These are phyloP conservation scores for Acer campestre DNA, from an alignment of 345 rosid genomes.

Conservation along the genomic window DNA sequence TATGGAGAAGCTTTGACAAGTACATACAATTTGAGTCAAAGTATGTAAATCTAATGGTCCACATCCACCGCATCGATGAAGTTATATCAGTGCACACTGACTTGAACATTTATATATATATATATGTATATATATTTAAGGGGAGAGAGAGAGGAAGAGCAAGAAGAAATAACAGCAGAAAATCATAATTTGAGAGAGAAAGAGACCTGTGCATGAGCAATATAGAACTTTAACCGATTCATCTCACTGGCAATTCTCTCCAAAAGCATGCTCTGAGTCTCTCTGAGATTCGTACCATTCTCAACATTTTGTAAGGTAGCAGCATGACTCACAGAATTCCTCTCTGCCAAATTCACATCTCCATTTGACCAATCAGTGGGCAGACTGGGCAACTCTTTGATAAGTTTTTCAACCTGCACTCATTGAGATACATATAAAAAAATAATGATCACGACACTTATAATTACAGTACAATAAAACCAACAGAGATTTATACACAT, in stretches of 20 bases:
- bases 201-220: slow-evolving; percentile 93
- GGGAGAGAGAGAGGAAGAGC: background rate
- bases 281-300: slow-evolving; percentile 79
- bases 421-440: slow-evolving; percentile 13
- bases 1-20: too few species aligned
- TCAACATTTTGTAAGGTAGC: slow-evolving; percentile 47
- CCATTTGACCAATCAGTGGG: slow-evolving; percentile 84
- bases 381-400: slow-evolving; percentile 82
- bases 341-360: slow-evolving; percentile 50
- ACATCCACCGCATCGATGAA: too few species aligned
- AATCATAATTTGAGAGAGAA: slow-evolving; percentile 24
- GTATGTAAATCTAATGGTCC: too few species aligned
- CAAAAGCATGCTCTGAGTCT: slow-evolving; percentile 95
- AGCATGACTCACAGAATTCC: slow-evolving; percentile 45
- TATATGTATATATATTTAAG: background rate
- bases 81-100: too few species aligned
- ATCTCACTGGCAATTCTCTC: slow-evolving; percentile 98
- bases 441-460: background rate
- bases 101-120: too few species aligned
- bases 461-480: slow-evolving; percentile 5
- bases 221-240: slow-evolving; percentile 92
- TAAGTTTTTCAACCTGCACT: slow-evolving; percentile 89
- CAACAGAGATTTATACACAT: background rate
- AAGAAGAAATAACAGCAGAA: background rate
- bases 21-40: too few species aligned